phyloP scores from a whole-genome alignment of 495 filamentous ascomycete genomes.

The Parmelia sp. region DNA sequence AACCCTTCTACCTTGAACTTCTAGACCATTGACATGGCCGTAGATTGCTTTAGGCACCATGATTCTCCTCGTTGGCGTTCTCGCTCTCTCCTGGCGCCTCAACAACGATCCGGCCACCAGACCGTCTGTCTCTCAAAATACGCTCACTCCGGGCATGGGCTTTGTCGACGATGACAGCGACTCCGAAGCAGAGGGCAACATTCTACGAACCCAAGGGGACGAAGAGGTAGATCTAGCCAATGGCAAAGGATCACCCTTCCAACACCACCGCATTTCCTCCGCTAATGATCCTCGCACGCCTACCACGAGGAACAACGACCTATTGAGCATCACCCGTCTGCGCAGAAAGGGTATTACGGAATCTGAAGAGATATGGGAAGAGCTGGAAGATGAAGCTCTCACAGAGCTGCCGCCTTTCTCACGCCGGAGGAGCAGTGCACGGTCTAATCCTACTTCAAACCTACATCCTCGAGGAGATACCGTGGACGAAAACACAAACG shows the following conservation, averaged over 20 bases:
- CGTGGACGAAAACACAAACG: slow-evolving; percentile 19
- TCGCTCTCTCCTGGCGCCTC: slow-evolving; percentile 91
- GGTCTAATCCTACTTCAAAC: slow-evolving; percentile 16
- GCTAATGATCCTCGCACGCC: slow-evolving; percentile 21
- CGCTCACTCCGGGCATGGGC: slow-evolving; percentile 62
- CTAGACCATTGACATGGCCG: neutral
- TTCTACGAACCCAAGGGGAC: slow-evolving; percentile 31
- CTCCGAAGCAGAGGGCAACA: slow-evolving; percentile 38
- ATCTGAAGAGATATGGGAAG: slow-evolving; percentile 60
- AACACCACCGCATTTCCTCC: slow-evolving; percentile 10
- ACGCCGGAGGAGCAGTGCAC: slow-evolving; percentile 25
- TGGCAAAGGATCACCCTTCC: slow-evolving; percentile 19
- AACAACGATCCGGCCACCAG: slow-evolving; percentile 58
- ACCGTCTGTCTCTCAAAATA: slow-evolving; percentile 52
- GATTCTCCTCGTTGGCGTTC: slow-evolving; percentile 78
- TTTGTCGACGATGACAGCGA: slow-evolving; percentile 58
- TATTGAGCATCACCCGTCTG: slow-evolving; percentile 13
- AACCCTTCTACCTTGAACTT: neutral
- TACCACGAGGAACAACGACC: slow-evolving; percentile 10
- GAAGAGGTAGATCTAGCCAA: slow-evolving; percentile 37
- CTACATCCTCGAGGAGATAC: slow-evolving; percentile 11
- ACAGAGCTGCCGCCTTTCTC: slow-evolving; percentile 9
- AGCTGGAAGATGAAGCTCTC: slow-evolving; percentile 55
- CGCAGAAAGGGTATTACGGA: slow-evolving; percentile 37
- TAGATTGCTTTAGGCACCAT: slow-evolving; percentile 75